phyloP scores from a whole-genome alignment of 148 eudicot species.

The Camellia lanceoleosa region DNA sequence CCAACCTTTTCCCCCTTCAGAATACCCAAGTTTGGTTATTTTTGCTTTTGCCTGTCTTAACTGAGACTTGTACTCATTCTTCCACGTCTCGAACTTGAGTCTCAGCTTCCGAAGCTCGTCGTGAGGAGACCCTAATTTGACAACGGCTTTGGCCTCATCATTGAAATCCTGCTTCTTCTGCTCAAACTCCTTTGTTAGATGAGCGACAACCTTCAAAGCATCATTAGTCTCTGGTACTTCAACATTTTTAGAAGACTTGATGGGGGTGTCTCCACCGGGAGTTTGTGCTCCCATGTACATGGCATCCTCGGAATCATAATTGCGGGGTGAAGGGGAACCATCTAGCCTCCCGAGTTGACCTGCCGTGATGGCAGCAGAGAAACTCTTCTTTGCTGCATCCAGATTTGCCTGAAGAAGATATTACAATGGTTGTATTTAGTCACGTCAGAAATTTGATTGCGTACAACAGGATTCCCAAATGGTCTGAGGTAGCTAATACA shows the following conservation, averaged over 20 bases:
- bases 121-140: conserved; percentile 42
- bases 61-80: conserved; percentile 64
- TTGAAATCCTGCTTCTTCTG: conserved; percentile 53
- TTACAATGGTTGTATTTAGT: background rate
- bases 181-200: conserved; percentile 65
- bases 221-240: conserved; percentile 41
- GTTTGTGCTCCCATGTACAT: conserved; percentile 45
- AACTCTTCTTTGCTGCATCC: conserved; percentile 47
- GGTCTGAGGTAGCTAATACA: background rate
- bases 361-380: conserved; percentile 33
- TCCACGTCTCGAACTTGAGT: conserved; percentile 72
- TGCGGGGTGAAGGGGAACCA: conserved; percentile 42
- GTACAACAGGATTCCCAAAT: background rate
- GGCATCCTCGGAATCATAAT: conserved; percentile 57
- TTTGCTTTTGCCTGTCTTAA: conserved; percentile 61
- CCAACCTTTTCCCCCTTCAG: conserved; percentile 59
- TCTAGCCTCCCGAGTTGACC: conserved; percentile 40
- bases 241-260: conserved; percentile 30
- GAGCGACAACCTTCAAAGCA: conserved; percentile 33
- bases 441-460: background rate
- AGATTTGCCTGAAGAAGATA: conserved; percentile 37
- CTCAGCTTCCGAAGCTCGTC: conserved; percentile 71
- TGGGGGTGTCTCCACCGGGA: conserved; percentile 52
- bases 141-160: conserved; percentile 61
- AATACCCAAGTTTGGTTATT: conserved; percentile 42